These are phyloP conservation scores for Xylaria flabelliformis DNA, from an alignment of 495 filamentous ascomycete species.

Conservation along the genomic window DNA sequence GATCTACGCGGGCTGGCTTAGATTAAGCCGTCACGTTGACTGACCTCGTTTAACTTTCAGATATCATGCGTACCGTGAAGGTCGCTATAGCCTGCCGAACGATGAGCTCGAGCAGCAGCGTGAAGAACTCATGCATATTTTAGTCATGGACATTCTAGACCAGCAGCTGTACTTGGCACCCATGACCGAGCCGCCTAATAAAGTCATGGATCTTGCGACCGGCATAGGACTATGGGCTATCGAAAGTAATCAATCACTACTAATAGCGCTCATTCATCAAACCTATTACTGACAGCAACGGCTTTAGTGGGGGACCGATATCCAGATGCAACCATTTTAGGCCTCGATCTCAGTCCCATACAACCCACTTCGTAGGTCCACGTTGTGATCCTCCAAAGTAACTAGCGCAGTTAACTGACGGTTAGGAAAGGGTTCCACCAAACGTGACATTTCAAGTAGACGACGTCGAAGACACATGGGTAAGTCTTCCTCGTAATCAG, in stretches of 20 bases:
- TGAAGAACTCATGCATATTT: constrained; percentile 70
- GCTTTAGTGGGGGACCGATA: constrained; percentile 25
- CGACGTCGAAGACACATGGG: constrained; percentile 51
- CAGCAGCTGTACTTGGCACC: constrained; percentile 53
- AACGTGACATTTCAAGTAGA: constrained; percentile 50
- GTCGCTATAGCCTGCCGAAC: constrained; percentile 65
- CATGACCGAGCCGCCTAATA: constrained; percentile 35
- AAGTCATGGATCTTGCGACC: constrained; percentile 40
- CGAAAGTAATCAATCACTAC: constrained; percentile 49
- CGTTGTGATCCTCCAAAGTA: not conserved
- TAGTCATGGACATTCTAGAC: constrained; percentile 56
- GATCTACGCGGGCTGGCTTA: not conserved
- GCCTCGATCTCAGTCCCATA: constrained; percentile 54
- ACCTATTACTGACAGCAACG: constrained; percentile 5
- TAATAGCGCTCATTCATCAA: constrained; percentile 29
- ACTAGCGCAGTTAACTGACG: constrained; percentile 15
- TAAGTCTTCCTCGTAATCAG: constrained; percentile 18
- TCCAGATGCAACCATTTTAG: constrained; percentile 32
- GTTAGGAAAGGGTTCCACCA: constrained; percentile 37
- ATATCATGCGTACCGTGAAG: constrained; percentile 63
- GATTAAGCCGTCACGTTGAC: not conserved
- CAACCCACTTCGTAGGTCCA: constrained; percentile 40
- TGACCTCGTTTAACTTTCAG: constrained; percentile 25
- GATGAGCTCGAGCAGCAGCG: constrained; percentile 70
- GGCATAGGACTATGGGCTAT: constrained; percentile 62